Percentiles rank a stretch among this genome's conserved stretches.
phyloP scores from a whole-genome alignment of 23 red algal genomes.

The Chondrus crispus region DNA sequence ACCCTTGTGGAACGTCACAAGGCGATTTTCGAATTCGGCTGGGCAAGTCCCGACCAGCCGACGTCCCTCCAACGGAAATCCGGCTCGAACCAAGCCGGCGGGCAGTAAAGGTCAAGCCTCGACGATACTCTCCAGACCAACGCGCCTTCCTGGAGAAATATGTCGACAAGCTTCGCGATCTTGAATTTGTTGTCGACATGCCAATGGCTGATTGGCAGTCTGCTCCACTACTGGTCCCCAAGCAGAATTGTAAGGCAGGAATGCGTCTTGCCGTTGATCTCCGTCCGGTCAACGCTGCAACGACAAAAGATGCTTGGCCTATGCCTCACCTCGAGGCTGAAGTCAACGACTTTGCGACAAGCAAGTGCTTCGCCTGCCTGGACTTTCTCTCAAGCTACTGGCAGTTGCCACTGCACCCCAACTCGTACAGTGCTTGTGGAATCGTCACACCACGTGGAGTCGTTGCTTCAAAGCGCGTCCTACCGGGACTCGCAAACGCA shows the following conservation, averaged over 20 bases:
- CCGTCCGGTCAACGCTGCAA: conserved; percentile 1
- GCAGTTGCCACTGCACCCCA: neutral
- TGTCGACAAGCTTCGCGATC: neutral
- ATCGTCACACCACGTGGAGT: neutral
- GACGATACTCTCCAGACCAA: neutral
- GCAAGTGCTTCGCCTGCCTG: neutral
- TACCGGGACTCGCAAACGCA: neutral
- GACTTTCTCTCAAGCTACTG: neutral
- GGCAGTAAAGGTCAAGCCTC: neutral
- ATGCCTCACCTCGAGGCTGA: neutral
- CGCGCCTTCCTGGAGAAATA: neutral
- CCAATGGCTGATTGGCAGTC: neutral
- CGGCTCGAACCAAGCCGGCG: neutral
- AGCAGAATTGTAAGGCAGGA: neutral
- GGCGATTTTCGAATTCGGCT: neutral
- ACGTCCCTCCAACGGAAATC: neutral
- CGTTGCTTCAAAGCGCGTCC: neutral
- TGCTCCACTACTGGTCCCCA: conserved; percentile 21
- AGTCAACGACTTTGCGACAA: neutral
- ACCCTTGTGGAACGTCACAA: neutral
- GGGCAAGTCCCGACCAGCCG: neutral
- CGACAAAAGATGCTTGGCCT: neutral
- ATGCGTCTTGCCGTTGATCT: neutral
- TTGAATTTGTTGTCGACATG: neutral
- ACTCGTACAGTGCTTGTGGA: neutral